Conservation (phyloP, 805 yeast genomes). For the Ascoidea asiatica region DNA sequence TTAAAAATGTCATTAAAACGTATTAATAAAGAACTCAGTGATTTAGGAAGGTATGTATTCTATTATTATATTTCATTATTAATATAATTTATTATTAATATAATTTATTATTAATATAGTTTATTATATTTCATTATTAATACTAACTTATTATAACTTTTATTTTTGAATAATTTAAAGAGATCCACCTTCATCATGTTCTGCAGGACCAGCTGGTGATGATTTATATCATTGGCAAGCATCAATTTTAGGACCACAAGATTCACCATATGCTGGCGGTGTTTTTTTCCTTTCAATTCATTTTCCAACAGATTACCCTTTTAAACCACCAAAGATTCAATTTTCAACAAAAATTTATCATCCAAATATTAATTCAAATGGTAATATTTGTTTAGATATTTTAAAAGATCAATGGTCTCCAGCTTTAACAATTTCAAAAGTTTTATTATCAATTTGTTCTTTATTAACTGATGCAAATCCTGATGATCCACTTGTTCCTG, state of each 20-base stretch:
- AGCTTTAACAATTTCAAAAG: slow-evolving; percentile 92
- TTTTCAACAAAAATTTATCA: slow-evolving; percentile 95
- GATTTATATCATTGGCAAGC: slow-evolving; percentile 99
- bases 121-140: not conserved
- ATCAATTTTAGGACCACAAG: slow-evolving; percentile 97
- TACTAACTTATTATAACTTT: not conserved
- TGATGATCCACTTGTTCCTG: slow-evolving; percentile 98
- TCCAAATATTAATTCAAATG: slow-evolving; percentile 92
- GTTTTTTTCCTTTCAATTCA: slow-evolving; percentile 92
- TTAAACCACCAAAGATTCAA: slow-evolving; percentile 90
- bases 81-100: not conserved
- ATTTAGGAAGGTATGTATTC: slow-evolving; percentile 78
- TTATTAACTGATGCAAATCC: slow-evolving; percentile 96
- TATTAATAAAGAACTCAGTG: slow-evolving; percentile 89
- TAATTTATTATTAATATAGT: slow-evolving; percentile 12
- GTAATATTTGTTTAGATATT: slow-evolving; percentile 93
- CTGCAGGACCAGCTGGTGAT: slow-evolving; percentile 98
- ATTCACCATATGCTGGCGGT: slow-evolving; percentile 83
- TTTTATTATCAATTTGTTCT: slow-evolving; percentile 87
- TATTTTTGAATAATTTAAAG: slow-evolving; percentile 24
- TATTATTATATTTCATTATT: too few species aligned
- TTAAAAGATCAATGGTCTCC: slow-evolving; percentile 99
- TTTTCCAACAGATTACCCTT: slow-evolving; percentile 98
- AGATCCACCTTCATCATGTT: slow-evolving; percentile 98
- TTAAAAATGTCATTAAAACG: slow-evolving; percentile 79